These are phyloP conservation scores for Euphorbia lathyris DNA, from an alignment of 345 rosid genomes.

Conservation along the genomic window DNA sequence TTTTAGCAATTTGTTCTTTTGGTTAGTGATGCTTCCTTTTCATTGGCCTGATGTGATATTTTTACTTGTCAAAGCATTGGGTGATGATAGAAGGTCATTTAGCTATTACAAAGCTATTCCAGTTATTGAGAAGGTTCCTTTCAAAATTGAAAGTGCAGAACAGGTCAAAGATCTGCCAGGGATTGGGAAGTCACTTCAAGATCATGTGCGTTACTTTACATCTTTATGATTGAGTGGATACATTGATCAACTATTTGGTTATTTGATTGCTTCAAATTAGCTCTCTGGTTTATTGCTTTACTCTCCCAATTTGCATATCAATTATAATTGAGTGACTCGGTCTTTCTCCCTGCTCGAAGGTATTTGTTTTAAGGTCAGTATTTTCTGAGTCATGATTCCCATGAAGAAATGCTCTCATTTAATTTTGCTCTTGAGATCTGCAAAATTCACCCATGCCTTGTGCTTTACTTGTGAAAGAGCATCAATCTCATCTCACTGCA, in stretches of 20 bases:
- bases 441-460: background rate
- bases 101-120: slow-evolving; percentile 92
- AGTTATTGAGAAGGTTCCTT: slow-evolving; percentile 80
- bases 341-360: background rate
- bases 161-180: slow-evolving; percentile 81
- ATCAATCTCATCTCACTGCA: background rate
- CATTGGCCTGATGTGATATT: slow-evolving; percentile 11
- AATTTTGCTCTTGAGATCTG: too few species aligned
- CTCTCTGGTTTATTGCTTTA: slow-evolving; percentile 3
- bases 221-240: background rate
- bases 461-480: background rate
- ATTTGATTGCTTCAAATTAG: background rate
- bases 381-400: background rate
- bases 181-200: slow-evolving; percentile 92
- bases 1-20: background rate
- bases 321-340: background rate
- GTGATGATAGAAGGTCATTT: slow-evolving; percentile 90
- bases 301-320: background rate
- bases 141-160: slow-evolving; percentile 75
- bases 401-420: background rate
- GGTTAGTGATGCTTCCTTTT: background rate
- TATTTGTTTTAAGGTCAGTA: background rate
- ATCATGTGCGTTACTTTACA: slow-evolving; percentile 80
- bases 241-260: slow-evolving; percentile 5
- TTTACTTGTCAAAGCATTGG: slow-evolving; percentile 57